phyloP scores from a whole-genome alignment of 2,329 filamentous ascomycete species.

The Talaromyces sp. region DNA sequence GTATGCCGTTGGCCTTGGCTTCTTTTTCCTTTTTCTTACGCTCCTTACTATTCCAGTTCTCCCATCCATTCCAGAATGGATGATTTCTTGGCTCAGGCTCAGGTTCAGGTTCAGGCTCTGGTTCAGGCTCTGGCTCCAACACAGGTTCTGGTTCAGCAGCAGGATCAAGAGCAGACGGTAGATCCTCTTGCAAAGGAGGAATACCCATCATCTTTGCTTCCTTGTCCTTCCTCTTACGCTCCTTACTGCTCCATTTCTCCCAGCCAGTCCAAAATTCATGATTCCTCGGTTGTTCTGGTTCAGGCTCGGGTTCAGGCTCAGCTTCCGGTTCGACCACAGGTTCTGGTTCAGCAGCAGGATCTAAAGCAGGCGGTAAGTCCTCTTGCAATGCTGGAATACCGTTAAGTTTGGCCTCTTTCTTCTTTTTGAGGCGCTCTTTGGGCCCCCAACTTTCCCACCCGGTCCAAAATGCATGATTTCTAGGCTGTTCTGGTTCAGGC shows the following conservation, averaged over 20 bases:
- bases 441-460: slow-evolving; percentile 9
- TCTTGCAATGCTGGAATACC: slow-evolving; percentile 26
- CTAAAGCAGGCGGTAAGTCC: slow-evolving; percentile 46
- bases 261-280: slow-evolving; percentile 18
- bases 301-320: slow-evolving; percentile 10
- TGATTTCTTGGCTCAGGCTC: slow-evolving; percentile 9
- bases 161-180: slow-evolving; percentile 53
- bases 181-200: slow-evolving; percentile 25
- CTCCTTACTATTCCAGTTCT: neutral
- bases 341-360: slow-evolving; percentile 43
- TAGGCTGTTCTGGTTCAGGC: slow-evolving; percentile 20
- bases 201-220: slow-evolving; percentile 13
- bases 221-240: slow-evolving; percentile 15
- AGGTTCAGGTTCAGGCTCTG: slow-evolving; percentile 6
- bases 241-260: slow-evolving; percentile 12
- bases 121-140: slow-evolving; percentile 12
- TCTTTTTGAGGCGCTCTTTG: slow-evolving; percentile 16
- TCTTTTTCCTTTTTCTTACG: slow-evolving; percentile 17
- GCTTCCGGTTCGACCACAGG: slow-evolving; percentile 15
- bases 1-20: slow-evolving; percentile 13
- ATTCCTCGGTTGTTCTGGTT: slow-evolving; percentile 21
- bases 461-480: slow-evolving; percentile 17
- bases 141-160: slow-evolving; percentile 27
- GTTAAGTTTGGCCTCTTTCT: slow-evolving; percentile 13
- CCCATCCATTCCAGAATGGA: slow-evolving; percentile 17